Conservation (phyloP, 108 stramenopile genomes). For the Aurantiochytrium sp. region DNA sequence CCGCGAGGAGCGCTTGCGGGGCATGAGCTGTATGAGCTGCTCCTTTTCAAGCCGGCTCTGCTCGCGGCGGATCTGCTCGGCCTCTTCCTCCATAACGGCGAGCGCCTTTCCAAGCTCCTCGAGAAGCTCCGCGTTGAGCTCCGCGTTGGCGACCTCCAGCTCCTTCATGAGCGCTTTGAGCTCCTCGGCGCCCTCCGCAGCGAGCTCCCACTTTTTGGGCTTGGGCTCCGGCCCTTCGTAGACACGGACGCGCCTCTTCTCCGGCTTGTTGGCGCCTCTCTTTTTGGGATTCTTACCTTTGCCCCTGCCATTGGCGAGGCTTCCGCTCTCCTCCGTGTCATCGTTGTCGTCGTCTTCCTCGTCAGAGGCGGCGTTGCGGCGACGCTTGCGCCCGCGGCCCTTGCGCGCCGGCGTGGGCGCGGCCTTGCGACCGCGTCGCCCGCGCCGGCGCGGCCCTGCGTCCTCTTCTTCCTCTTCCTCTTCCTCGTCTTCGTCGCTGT, state of each 20-base stretch:
- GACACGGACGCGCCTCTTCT: background rate
- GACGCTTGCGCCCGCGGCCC: background rate
- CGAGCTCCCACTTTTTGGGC: background rate
- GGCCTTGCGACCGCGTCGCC: too few species aligned
- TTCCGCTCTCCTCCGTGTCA: background rate
- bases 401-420: background rate
- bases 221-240: background rate
- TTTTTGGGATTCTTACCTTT: background rate
- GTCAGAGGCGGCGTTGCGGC: background rate
- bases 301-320: background rate
- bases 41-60: background rate
- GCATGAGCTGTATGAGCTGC: background rate
- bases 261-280: background rate
- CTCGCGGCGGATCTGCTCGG: background rate
- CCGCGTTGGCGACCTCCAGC: background rate
- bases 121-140: background rate
- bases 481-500: background rate
- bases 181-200: background rate
- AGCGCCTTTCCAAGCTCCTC: background rate
- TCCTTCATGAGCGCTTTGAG: background rate
- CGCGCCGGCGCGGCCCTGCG: too few species aligned
- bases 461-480: background rate
- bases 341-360: background rate
- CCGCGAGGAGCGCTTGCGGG: background rate
- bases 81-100: background rate